These are phyloP conservation scores for Chaetomium sp. DNA, from an alignment of 2,329 filamentous ascomycete genomes.

Conservation along the genomic window DNA sequence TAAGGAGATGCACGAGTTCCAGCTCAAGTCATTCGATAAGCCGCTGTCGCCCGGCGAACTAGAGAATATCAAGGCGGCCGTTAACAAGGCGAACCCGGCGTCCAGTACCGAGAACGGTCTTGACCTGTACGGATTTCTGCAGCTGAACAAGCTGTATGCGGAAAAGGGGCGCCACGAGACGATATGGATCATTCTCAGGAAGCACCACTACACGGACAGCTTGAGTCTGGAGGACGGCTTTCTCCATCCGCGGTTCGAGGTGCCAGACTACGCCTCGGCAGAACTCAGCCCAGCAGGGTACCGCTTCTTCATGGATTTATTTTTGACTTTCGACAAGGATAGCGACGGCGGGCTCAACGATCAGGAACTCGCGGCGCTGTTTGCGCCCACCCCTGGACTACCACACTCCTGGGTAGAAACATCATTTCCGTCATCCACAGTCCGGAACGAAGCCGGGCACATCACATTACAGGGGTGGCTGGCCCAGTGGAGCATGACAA, in stretches of 20 bases:
- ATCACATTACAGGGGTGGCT: constrained; percentile 98
- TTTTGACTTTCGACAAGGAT: constrained; percentile 93
- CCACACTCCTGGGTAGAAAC: constrained; percentile 86
- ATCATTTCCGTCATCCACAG: constrained; percentile 88
- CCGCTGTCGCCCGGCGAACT: constrained; percentile 78
- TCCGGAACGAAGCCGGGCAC: constrained; percentile 91
- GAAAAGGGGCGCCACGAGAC: constrained; percentile 98
- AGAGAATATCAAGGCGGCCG: constrained; percentile 85
- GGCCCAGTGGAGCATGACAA: constrained; percentile 99
- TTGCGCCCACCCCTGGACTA: constrained; percentile 88
- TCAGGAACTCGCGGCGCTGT: constrained; percentile 79
- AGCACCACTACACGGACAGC: constrained; percentile 96
- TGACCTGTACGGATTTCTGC: constrained; percentile 78
- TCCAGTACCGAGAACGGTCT: constrained; percentile 71
- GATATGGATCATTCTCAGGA: constrained; percentile 94
- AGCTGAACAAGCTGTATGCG: constrained; percentile 93
- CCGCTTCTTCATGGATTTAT: constrained; percentile 95
- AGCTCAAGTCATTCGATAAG: constrained; percentile 90
- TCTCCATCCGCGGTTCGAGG: constrained; percentile 89
- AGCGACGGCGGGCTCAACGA: constrained; percentile 94
- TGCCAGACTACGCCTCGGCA: constrained; percentile 87
- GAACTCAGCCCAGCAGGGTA: constrained; percentile 94
- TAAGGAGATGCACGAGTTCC: constrained; percentile 86
- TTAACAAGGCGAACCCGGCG: constrained; percentile 67
- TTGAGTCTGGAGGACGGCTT: constrained; percentile 89